phyloP scores from a whole-genome alignment of 768 basidiomycete genomes.

The Termitomyces sp. region DNA sequence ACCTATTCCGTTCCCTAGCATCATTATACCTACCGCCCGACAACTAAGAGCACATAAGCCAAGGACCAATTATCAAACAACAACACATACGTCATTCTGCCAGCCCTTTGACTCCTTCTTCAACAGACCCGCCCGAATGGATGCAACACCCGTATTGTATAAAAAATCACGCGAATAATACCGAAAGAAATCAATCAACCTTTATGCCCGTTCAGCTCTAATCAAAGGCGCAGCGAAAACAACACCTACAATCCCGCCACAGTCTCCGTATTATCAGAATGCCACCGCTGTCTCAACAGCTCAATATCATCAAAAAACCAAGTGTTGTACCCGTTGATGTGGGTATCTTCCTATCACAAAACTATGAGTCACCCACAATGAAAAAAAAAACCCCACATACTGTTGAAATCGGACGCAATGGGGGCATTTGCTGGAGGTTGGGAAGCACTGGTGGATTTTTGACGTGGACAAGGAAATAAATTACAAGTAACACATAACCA shows the following conservation, averaged over 20 bases:
- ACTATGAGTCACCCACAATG: too few species aligned
- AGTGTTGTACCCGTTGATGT: constrained; percentile 75
- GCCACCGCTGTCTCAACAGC: constrained; percentile 85
- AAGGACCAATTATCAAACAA: not conserved
- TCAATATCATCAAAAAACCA: constrained; percentile 99
- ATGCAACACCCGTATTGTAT: constrained; percentile 88
- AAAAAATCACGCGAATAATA: constrained; percentile 92
- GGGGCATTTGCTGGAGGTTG: constrained; percentile 93
- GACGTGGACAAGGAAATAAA: constrained; percentile 97
- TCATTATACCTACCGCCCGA: constrained; percentile 56
- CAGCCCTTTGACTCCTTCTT: constrained; percentile 94
- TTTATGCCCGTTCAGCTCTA: constrained; percentile 23
- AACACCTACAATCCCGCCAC: constrained; percentile 86
- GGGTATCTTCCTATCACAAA: constrained; percentile 82
- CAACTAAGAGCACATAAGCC: constrained; percentile 26
- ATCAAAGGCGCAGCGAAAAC: not conserved
- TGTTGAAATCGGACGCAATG: constrained; percentile 78
- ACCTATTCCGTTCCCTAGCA: constrained; percentile 82
- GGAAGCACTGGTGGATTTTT: constrained; percentile 96
- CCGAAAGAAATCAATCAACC: constrained; percentile 96
- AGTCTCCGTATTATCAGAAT: constrained; percentile 86
- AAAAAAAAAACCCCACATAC: constrained; percentile 25
- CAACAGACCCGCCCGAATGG: constrained; percentile 82
- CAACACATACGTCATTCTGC: constrained; percentile 77
- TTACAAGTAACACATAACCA: constrained; percentile 95